phyloP scores from a whole-genome alignment of 176 grass and related monocot genomes.

The Musa beccarii region DNA sequence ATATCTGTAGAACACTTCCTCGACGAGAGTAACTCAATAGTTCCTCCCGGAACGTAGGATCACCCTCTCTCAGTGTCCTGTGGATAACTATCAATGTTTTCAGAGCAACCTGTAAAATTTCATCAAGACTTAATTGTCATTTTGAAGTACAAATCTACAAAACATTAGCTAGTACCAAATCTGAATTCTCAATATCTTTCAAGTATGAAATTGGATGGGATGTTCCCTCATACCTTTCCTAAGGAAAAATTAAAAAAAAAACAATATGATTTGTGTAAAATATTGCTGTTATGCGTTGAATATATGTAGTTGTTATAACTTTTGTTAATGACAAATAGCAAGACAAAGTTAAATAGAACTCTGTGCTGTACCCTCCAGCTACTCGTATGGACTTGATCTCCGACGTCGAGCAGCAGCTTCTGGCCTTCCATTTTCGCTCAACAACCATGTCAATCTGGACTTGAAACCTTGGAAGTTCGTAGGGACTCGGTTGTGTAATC shows the following conservation, averaged over 20 bases:
- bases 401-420: background rate
- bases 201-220: background rate
- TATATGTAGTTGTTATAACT: too few species aligned
- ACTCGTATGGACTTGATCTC: background rate
- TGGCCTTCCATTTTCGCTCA: background rate
- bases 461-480: background rate
- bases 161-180: background rate
- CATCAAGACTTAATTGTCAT: background rate
- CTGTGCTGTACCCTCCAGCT: background rate
- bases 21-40: slow-evolving; percentile 68
- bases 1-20: slow-evolving; percentile 78
- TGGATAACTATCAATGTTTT: slow-evolving; percentile 94
- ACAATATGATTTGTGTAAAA: too few species aligned
- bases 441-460: background rate
- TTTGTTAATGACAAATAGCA: too few species aligned
- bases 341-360: background rate
- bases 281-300: too few species aligned
- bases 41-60: slow-evolving; percentile 72
- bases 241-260: too few species aligned
- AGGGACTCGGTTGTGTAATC: too few species aligned
- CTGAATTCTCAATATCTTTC: background rate
- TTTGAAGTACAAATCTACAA: background rate
- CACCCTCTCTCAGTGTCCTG: slow-evolving; percentile 74
- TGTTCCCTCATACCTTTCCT: too few species aligned
- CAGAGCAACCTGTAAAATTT: slow-evolving; percentile 57